Evolutionary conservation across 1,139 yeast species (phyloP), one percentile per base, ranked within the genome.

Genomic region (Kodamaea ohmeri): DNA sequence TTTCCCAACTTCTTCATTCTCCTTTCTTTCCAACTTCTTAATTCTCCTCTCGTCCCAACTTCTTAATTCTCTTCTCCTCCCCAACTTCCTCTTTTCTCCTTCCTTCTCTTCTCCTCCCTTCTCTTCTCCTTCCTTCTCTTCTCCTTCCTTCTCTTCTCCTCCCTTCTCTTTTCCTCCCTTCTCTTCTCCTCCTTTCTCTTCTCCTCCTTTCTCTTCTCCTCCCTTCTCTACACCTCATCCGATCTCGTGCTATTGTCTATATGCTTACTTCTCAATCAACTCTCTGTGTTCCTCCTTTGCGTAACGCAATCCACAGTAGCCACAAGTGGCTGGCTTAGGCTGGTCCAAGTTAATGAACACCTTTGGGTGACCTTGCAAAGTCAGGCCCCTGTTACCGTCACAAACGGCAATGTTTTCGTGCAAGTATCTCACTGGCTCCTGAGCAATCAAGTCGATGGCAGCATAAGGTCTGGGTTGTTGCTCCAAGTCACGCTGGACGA

Each of bases 311-410:
- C 86, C 86, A 64, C 96, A 87, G 69, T 87, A 87, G 9, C 86
- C 85, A 63, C 95, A 86, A 21, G 85, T 71, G 43, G 77, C 76
- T 21, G 86, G 71, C 46, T 79, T 77, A 19, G 88, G 83, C 57
- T 78, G 80, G 58, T 86, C 95, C 56, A 86, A 73, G 63, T 84
- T 85, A 61, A 87, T 86, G 60, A 67, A 87, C 26, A 87, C 79
- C 63, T 83, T 84, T 36, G 96, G 96, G 58, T 87, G 96, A 16
- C 96, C 96, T 52, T 79, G 85, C 53, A 79, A 80, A 25, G 77
- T 76, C 44, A 50, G 51, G 16, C 87, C 88, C 53, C 72, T 79
- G 51, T 87, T 86, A 28, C 95, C 96, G 55, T 84, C 88, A 58
- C 96, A 87, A 15, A 83, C 94, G 2, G 95, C 96, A 41, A 79